A percentile compares a stretch with the other conserved stretches of the same genome.
Conservation (phyloP, 768 basidiomycete genomes). For the Leccinum rimulosum region DNA sequence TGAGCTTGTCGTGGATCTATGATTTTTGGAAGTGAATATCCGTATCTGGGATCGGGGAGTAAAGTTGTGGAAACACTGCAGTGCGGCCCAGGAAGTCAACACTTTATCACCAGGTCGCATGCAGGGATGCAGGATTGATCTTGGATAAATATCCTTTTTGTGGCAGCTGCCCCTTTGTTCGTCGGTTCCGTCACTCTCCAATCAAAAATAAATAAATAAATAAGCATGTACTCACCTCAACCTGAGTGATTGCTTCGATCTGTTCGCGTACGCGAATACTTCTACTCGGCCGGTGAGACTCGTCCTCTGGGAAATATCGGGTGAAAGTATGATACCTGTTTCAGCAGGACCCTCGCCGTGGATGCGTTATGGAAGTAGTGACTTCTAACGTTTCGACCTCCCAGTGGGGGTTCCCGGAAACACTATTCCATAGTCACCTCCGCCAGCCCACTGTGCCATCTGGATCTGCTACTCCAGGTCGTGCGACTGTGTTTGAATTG, state of each 20-base stretch:
- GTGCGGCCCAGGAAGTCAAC: background rate
- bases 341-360: conserved; percentile 28
- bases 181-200: background rate
- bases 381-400: conserved; percentile 32
- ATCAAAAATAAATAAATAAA: background rate
- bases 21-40: conserved; percentile 14
- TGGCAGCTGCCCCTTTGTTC: background rate
- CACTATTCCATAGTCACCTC: conserved; percentile 14
- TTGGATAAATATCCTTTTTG: background rate
- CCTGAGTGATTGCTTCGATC: conserved; percentile 9
- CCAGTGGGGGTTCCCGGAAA: conserved; percentile 24
- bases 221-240: background rate
- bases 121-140: background rate
- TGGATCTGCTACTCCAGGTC: conserved; percentile 24
- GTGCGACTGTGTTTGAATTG: conserved; percentile 30
- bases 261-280: conserved; percentile 26
- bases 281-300: conserved; percentile 19
- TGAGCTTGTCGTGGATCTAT: conserved; percentile 4
- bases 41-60: conserved; percentile 14
- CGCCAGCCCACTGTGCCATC: conserved; percentile 12
- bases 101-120: conserved; percentile 9
- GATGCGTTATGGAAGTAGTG: conserved; percentile 30
- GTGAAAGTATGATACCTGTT: conserved; percentile 29
- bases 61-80: background rate
- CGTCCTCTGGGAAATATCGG: conserved; percentile 24